phyloP scores from a whole-genome alignment of 768 basidiomycete genomes.

The Rhodotorula graminis region DNA sequence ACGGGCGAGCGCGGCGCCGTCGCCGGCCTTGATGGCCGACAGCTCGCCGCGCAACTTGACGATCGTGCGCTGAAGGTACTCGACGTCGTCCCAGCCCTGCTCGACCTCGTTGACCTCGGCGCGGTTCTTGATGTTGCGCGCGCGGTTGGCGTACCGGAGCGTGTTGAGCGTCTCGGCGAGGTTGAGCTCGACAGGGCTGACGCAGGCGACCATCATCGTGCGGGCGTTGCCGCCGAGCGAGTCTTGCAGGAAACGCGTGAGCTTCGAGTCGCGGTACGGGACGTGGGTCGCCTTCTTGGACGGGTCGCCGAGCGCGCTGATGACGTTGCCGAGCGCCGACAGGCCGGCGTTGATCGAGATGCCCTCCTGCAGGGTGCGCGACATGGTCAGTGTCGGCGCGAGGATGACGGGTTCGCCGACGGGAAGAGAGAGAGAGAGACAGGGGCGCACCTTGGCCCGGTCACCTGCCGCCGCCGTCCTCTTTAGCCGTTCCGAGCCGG shows the following conservation, averaged over 20 bases:
- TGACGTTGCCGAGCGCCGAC: conserved; percentile 93
- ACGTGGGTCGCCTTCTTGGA: conserved; percentile 82
- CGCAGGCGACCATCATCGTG: conserved; percentile 98
- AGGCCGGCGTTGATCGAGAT: conserved; percentile 97
- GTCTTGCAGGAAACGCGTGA: conserved; percentile 91
- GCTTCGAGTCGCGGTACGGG: conserved; percentile 97
- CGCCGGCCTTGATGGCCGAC: conserved; percentile 51
- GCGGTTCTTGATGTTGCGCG: conserved; percentile 92
- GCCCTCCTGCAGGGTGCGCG: not conserved
- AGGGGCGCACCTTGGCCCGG: conserved; percentile 70
- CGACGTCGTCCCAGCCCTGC: conserved; percentile 97
- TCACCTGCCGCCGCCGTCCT: conserved; percentile 93
- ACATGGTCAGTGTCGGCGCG: too few relatives aligned
- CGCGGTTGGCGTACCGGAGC: conserved; percentile 93
- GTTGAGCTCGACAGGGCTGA: conserved; percentile 69
- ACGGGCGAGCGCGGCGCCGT: conserved; percentile 45
- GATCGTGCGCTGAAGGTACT: conserved; percentile 87
- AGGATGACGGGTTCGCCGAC: too few relatives aligned
- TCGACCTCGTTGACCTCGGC: conserved; percentile 88
- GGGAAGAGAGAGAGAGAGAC: not conserved
- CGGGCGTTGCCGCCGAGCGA: conserved; percentile 95
- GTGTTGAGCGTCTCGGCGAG: conserved; percentile 88
- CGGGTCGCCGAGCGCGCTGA: conserved; percentile 93
- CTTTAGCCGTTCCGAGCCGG: conserved; percentile 94
- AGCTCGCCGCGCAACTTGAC: conserved; percentile 80